Conservation (phyloP, 257 asterid species). For the Solanum dulcamara region DNA sequence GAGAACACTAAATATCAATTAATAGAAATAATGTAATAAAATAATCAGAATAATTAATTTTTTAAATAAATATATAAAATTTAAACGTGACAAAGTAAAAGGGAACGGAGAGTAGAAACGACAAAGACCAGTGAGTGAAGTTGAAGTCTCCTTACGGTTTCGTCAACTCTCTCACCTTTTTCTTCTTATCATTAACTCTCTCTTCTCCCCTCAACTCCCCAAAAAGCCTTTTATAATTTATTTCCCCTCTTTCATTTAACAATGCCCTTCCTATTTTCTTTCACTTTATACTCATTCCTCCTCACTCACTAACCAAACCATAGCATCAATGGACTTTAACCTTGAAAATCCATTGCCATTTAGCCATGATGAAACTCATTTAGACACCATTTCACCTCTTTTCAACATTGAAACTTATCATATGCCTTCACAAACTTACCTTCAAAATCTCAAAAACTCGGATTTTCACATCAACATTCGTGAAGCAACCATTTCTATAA, state of each 20-base stretch:
- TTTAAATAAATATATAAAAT: too few relatives aligned
- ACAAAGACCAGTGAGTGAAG: not conserved
- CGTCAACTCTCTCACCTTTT: constrained; percentile 1
- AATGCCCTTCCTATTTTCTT: not conserved
- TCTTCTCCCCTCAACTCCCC: not conserved
- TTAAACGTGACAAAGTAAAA: too few relatives aligned
- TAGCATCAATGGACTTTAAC: constrained; percentile 67
- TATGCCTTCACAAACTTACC: constrained; percentile 35
- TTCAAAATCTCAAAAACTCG: not conserved
- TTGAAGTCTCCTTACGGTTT: constrained; percentile 12
- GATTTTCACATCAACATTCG: constrained; percentile 14
- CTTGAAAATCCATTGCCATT: constrained; percentile 57
- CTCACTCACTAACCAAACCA: not conserved
- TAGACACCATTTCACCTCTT: constrained; percentile 3
- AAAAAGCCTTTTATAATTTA: not conserved
- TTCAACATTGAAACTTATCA: constrained; percentile 38
- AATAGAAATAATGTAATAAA: too few relatives aligned
- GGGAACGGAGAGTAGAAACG: not conserved
- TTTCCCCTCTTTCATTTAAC: not conserved
- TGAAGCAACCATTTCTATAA: constrained; percentile 22
- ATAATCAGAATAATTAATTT: too few relatives aligned
- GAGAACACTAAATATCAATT: too few relatives aligned
- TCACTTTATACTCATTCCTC: not conserved
- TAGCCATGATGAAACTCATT: not conserved
- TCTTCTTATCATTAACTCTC: constrained; percentile 8